These are phyloP conservation scores for Akanthomyces uredinophilus DNA, from an alignment of 2,329 filamentous ascomycete genomes.

Conservation along the genomic window DNA sequence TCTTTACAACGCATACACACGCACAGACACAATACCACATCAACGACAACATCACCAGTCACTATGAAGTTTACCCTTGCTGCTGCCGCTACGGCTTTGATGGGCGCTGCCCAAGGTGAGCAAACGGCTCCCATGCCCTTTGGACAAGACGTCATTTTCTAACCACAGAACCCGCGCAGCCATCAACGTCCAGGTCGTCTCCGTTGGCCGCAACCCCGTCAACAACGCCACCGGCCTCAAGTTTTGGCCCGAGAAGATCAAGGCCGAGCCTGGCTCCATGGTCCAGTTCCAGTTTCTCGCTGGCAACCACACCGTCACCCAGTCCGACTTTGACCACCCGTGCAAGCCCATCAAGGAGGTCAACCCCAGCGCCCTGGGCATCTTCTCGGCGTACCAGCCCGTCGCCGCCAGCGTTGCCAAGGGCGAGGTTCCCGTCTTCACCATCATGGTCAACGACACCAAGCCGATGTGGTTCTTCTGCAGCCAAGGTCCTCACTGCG, in stretches of 20 bases:
- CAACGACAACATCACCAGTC: constrained; percentile 18
- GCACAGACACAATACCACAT: constrained; percentile 15
- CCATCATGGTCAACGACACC: constrained; percentile 61
- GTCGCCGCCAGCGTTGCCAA: constrained; percentile 47
- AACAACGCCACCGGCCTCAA: constrained; percentile 47
- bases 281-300: constrained; percentile 63
- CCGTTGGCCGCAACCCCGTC: constrained; percentile 50
- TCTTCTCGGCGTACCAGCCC: constrained; percentile 65
- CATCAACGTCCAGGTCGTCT: constrained; percentile 55
- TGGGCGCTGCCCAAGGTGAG: constrained; percentile 44
- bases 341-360: constrained; percentile 56
- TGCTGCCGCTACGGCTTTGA: constrained; percentile 41
- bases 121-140: no score
- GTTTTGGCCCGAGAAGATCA: constrained; percentile 63
- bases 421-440: constrained; percentile 61
- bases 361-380: constrained; percentile 49
- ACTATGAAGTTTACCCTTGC: constrained; percentile 51
- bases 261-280: constrained; percentile 56
- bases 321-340: constrained; percentile 68
- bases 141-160: not conserved
- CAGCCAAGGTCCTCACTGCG: constrained; percentile 68
- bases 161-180: constrained; percentile 21
- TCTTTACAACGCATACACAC: constrained; percentile 19
- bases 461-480: constrained; percentile 78
- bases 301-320: constrained; percentile 73